Evolutionary conservation across 257 asterid genomes (phyloP).

Genomic region (Oldenlandia corymbosa): DNA sequence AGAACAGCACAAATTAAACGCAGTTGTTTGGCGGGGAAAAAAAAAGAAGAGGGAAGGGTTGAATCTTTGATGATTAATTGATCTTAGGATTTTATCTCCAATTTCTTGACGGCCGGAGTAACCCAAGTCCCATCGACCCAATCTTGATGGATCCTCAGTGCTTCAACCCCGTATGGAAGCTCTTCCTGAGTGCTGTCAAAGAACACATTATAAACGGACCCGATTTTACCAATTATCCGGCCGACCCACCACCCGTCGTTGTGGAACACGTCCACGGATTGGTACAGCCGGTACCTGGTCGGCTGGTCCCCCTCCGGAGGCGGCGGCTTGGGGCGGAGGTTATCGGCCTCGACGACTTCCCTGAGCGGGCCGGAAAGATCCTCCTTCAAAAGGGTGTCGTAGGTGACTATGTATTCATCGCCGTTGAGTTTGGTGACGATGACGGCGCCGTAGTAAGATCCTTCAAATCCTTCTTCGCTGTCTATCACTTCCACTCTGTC

Average conservation of each 20-base stretch:
- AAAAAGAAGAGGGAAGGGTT: no score
- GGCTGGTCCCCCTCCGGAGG: no score
- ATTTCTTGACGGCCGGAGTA: not conserved
- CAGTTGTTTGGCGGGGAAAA: no score
- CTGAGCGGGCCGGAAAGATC: constrained; percentile 24
- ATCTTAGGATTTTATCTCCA: no score
- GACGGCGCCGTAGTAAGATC: constrained; percentile 23
- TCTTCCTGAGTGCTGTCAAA: constrained; percentile 24
- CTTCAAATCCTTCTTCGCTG: constrained; percentile 19
- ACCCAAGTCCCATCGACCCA: constrained; percentile 30
- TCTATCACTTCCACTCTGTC: constrained; percentile 19
- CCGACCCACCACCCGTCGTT: constrained; percentile 36
- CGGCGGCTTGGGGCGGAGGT: constrained; percentile 28
- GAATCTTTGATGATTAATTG: no score
- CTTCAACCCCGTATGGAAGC: constrained; percentile 15
- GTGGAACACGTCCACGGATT: constrained; percentile 23
- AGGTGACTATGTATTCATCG: constrained; percentile 16
- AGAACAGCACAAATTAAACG: no score
- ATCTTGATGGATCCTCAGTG: constrained; percentile 30
- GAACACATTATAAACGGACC: constrained; percentile 5
- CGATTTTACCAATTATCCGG: constrained; percentile 12
- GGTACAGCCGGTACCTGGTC: not conserved
- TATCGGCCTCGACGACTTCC: constrained; percentile 19
- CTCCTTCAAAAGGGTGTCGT: constrained; percentile 14
- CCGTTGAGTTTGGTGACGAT: constrained; percentile 8